Evolutionary conservation across 345 rosid genomes (phyloP).

Genomic region (Linum usitatissimum): DNA sequence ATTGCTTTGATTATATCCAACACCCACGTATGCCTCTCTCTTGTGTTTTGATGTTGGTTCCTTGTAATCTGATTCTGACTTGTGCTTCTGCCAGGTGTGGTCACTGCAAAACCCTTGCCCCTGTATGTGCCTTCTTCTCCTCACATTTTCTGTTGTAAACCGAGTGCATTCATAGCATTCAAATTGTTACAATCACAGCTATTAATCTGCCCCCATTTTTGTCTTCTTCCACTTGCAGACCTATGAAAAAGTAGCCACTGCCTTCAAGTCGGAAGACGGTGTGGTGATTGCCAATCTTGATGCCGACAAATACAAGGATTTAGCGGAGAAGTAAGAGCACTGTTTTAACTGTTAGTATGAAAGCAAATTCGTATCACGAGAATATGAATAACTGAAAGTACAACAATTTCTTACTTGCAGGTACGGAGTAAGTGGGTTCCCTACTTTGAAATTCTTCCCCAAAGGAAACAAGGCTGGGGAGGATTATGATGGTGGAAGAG

Average conservation of each 20-base stretch:
- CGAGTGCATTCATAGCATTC: background rate
- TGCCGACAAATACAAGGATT: constrained; percentile 74
- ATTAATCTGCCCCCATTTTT: constrained; percentile 5
- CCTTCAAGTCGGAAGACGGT: constrained; percentile 61
- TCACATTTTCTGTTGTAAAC: background rate
- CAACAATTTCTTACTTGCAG: constrained; percentile 22
- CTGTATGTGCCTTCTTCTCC: constrained; percentile 42
- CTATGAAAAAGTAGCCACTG: constrained; percentile 85
- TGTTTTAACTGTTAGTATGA: background rate
- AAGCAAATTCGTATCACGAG: background rate
- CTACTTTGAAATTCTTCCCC: constrained; percentile 87
- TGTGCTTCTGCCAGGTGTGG: constrained; percentile 71
- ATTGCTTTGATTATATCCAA: background rate
- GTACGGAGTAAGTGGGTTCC: constrained; percentile 85
- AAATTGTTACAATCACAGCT: background rate
- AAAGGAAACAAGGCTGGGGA: constrained; percentile 88
- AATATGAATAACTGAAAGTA: background rate
- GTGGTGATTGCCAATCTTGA: constrained; percentile 88
- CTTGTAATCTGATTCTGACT: constrained; percentile 10
- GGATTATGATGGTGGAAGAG: constrained; percentile 86
- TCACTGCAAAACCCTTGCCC: constrained; percentile 95
- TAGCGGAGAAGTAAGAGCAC: constrained; percentile 66
- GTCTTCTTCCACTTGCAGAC: constrained; percentile 27
- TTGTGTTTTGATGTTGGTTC: background rate
- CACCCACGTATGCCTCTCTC: background rate